These are phyloP conservation scores for Ganoderma boninense DNA, from an alignment of 1,284 basidiomycete genomes.

Conservation along the genomic window DNA sequence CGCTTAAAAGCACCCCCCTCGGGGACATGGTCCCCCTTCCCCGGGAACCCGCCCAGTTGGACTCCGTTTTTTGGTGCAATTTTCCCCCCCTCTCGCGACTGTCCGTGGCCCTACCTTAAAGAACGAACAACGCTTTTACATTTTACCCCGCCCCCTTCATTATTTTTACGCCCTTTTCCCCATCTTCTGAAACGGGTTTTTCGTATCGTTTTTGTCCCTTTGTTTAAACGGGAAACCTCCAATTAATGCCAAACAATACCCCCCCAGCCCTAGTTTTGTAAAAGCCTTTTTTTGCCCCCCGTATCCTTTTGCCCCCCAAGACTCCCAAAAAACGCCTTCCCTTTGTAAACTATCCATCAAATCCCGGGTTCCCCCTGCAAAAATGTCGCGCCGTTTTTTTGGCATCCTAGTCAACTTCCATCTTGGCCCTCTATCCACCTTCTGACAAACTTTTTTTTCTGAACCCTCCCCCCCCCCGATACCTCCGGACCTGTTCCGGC, in stretches of 20 bases:
- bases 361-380: too few relatives aligned
- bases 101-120: neutral
- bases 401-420: too few relatives aligned
- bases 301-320: too few relatives aligned
- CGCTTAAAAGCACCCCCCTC: neutral
- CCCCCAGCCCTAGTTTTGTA: too few relatives aligned
- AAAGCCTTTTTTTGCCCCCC: too few relatives aligned
- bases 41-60: neutral
- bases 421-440: constrained; percentile 11
- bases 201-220: constrained; percentile 9
- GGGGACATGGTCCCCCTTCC: neutral
- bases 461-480: neutral
- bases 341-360: too few relatives aligned
- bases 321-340: too few relatives aligned
- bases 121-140: constrained; percentile 12
- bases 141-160: too few relatives aligned
- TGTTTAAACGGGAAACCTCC: too few relatives aligned
- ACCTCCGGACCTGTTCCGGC: neutral
- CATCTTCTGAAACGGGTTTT: constrained; percentile 18
- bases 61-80: neutral
- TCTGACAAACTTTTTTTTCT: neutral
- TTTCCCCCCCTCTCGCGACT: neutral
- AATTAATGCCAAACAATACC: too few relatives aligned
- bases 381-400: too few relatives aligned
- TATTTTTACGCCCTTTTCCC: constrained; percentile 29